Conservation (phyloP, 2,329 filamentous ascomycete species). For the Alternaria postmessia region DNA sequence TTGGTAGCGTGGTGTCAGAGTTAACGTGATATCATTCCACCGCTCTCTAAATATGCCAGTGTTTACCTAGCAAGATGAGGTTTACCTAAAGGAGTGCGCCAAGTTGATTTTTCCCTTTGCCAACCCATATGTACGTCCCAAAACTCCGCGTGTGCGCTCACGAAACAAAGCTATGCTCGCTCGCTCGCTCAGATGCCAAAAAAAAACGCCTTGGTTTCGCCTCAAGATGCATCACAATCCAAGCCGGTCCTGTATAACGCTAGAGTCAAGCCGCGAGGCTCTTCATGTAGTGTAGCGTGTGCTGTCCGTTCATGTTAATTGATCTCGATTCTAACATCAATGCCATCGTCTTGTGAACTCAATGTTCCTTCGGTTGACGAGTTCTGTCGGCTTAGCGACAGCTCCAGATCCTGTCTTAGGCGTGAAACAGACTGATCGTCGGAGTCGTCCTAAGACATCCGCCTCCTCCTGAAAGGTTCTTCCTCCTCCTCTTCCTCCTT, state of each 20-base stretch:
- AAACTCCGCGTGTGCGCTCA: conserved; percentile 13
- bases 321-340: neutral
- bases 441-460: conserved; percentile 31
- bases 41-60: neutral
- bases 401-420: conserved; percentile 19
- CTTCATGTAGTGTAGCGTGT: conserved; percentile 1
- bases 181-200: conserved; percentile 2
- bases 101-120: neutral
- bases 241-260: conserved; percentile 2
- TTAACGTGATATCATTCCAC: neutral
- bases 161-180: neutral
- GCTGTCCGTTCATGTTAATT: neutral
- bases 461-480: conserved; percentile 32
- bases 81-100: conserved; percentile 4
- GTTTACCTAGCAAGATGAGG: neutral
- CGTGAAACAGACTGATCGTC: conserved; percentile 19
- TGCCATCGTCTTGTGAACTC: neutral
- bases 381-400: conserved; percentile 15
- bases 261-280: conserved; percentile 1
- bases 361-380: conserved; percentile 1
- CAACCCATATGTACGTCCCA: conserved; percentile 7
- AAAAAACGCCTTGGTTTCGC: conserved; percentile 11
- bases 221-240: conserved; percentile 10
- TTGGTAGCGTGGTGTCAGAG: neutral
- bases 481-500: conserved; percentile 37